A percentile compares a stretch with the other conserved stretches of the same genome.
phyloP scores from a whole-genome alignment of 176 grass and related monocot genomes.

The Stipa capillata region DNA sequence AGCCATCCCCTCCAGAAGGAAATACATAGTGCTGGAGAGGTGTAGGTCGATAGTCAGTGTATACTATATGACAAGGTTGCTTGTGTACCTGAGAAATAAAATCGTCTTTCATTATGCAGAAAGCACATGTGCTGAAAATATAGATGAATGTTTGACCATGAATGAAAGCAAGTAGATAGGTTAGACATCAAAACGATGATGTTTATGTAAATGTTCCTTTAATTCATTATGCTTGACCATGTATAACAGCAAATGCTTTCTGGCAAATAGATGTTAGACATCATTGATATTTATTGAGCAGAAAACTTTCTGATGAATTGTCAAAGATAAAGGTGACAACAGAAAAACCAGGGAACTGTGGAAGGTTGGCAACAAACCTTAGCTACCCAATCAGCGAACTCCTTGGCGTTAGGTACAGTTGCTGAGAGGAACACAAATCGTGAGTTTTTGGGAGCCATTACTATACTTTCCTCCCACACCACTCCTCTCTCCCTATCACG shows the following conservation, averaged over 20 bases:
- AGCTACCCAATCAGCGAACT: conserved; percentile 97
- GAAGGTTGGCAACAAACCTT: conserved; percentile 44
- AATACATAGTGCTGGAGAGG: conserved; percentile 96
- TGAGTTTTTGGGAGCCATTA: conserved; percentile 96
- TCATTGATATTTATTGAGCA: not conserved
- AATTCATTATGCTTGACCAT: too few species aligned
- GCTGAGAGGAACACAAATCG: conserved; percentile 92
- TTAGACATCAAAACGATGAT: not conserved
- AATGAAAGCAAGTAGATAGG: not conserved
- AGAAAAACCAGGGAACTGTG: not conserved
- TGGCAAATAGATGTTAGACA: too few species aligned
- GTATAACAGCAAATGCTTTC: too few species aligned
- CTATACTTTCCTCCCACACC: conserved; percentile 98
- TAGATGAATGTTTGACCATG: not conserved
- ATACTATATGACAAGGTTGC: conserved; percentile 96
- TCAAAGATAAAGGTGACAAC: not conserved
- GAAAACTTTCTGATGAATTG: not conserved
- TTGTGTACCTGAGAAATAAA: conserved; percentile 84
- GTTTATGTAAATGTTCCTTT: not conserved
- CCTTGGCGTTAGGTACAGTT: conserved; percentile 90
- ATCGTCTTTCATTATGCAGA: not conserved
- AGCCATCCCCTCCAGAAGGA: conserved; percentile 85
- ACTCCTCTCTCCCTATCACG: conserved; percentile 94
- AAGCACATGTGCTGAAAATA: not conserved
- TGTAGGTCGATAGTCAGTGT: conserved; percentile 93